These are phyloP conservation scores for Hansenula lynferdii DNA, from an alignment of 1,139 yeast genomes.

Conservation along the genomic window DNA sequence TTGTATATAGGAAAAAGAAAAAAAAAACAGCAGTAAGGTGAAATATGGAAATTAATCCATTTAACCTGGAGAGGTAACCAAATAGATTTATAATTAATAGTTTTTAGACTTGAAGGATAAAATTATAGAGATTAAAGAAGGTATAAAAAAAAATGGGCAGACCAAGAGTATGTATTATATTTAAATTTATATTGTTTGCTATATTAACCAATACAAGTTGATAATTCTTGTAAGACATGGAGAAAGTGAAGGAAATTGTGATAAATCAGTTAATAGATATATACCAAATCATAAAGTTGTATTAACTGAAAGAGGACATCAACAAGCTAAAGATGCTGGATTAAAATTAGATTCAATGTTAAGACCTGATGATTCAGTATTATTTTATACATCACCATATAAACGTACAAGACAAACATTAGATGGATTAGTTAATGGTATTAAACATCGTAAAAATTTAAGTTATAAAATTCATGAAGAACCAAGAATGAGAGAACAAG, in stretches of 20 bases:
- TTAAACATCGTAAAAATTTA: conserved; percentile 43
- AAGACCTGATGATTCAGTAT: conserved; percentile 41
- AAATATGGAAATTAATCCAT: too few relatives aligned
- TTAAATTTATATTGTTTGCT: too few relatives aligned
- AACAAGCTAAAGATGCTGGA: conserved; percentile 71
- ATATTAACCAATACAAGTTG: too few relatives aligned
- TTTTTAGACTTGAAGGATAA: too few relatives aligned
- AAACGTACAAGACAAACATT: conserved; percentile 78
- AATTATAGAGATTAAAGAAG: too few relatives aligned
- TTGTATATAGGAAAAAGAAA: too few relatives aligned
- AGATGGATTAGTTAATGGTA: conserved; percentile 56
- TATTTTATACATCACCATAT: conserved; percentile 84
- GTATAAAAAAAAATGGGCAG: conserved; percentile 48
- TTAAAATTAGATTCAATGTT: conserved; percentile 47
- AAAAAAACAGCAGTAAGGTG: too few relatives aligned
- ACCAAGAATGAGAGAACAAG: conserved; percentile 90
- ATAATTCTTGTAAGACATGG: conserved; percentile 85
- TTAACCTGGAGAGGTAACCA: too few relatives aligned
- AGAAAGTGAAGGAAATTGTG: conserved; percentile 84
- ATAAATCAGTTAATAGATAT: conserved; percentile 69
- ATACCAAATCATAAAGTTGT: conserved; percentile 78
- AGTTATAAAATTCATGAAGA: conserved; percentile 66
- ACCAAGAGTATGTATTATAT: conserved; percentile 60
- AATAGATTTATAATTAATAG: too few relatives aligned
- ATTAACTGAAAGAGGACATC: conserved; percentile 62